Evolutionary conservation across 2,329 filamentous ascomycete genomes (phyloP), one percentile per base, ranked within the genome.

Genomic region (Stachybotrys echinatus): DNA sequence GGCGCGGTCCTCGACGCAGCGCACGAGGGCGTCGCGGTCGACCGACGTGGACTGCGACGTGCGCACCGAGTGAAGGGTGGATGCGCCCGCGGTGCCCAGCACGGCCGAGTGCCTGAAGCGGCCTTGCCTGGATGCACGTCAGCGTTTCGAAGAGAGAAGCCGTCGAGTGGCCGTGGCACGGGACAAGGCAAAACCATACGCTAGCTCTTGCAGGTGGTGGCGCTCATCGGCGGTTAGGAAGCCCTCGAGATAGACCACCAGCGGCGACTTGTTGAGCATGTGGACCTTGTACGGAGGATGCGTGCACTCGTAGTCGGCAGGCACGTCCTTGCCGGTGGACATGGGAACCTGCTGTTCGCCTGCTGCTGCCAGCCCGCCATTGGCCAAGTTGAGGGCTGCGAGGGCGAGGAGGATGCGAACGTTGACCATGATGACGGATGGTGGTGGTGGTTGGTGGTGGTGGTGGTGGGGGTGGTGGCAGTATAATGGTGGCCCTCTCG

Each of bases 211-310:
- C 6, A 79, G 60, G 54, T 77, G 70, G 12, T 57, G 52, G 1
- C 70, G 64, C 57, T 79, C 75, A 2, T 62, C 56, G 5, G 58
- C 48, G 0, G 71, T 74, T 23, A 79, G 48, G 51, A 79, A 78
- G 55, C 72, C 65, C 54, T 68, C 66, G 20, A 79, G 64, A 57
- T 79, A 79, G 31, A 79, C 69, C 2, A 78, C 72, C 3, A 78
- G 61, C 7, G 75, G 75, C 4, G 74, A 75, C 38, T 70, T 70
- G 21, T 74, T 77, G 8, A 76, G 60, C 20, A 76, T 61, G 50
- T 72, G 71, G 12, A 69, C 60, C 31, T 71, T 65, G 59, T 75
- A 76, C 0, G 71, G 61, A 1, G 63, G 61, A 34, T 65, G 58
- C 10, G 45, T 48, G 54, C 64, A 66, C 4, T 39, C 46, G 18